Conservation (phyloP, 345 rosid genomes). For the Moricandia arvensis region DNA sequence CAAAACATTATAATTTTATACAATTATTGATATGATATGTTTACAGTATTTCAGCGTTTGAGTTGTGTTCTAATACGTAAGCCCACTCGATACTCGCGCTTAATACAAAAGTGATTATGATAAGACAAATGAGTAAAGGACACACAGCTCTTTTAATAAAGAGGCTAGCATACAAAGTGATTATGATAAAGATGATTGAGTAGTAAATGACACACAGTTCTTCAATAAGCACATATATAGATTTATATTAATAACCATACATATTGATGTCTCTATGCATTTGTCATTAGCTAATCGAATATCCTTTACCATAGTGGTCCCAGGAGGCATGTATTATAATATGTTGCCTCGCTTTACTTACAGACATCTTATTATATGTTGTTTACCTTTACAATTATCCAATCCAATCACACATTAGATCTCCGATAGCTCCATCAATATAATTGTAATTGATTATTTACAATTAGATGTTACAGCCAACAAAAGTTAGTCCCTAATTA, state of each 20-base stretch:
- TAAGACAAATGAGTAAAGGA: slow-evolving; percentile 11
- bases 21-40: background rate
- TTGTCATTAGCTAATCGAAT: slow-evolving; percentile 20
- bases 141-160: background rate
- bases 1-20: background rate
- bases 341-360: slow-evolving; percentile 10
- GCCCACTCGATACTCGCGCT: slow-evolving; percentile 7
- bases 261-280: slow-evolving; percentile 1
- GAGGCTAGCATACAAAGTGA: background rate
- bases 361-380: background rate
- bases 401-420: background rate
- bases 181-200: background rate
- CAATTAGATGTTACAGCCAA: background rate
- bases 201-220: slow-evolving; percentile 16
- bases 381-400: background rate
- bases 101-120: background rate
- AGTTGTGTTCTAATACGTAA: background rate
- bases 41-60: background rate
- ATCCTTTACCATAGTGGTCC: slow-evolving; percentile 1
- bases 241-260: background rate
- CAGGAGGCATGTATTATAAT: background rate
- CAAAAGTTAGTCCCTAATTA: background rate
- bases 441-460: background rate
- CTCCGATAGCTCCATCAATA: background rate
- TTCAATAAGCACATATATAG: background rate